Conservation (phyloP, 768 basidiomycete species). For the Sporobolomyces pararoseus region DNA sequence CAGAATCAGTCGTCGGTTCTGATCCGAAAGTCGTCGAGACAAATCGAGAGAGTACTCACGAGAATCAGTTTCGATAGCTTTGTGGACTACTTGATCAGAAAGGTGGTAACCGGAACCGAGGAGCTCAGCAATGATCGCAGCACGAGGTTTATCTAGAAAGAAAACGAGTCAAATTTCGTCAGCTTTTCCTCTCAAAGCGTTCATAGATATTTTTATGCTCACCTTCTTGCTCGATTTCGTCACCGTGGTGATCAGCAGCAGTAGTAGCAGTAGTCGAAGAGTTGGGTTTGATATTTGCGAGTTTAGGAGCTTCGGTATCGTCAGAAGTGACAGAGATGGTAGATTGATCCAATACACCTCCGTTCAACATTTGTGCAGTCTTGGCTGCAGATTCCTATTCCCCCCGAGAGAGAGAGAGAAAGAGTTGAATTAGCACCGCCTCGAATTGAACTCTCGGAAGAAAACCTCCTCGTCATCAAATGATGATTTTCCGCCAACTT, state of each 20-base stretch:
- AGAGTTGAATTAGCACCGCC: too few species aligned
- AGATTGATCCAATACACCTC: conserved; percentile 65
- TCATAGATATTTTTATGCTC: neutral
- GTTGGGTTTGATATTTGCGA: conserved; percentile 56
- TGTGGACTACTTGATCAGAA: conserved; percentile 69
- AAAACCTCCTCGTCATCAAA: too few species aligned
- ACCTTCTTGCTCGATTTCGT: conserved; percentile 44
- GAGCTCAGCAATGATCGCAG: conserved; percentile 81
- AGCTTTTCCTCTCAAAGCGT: too few species aligned
- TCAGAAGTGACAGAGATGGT: conserved; percentile 70
- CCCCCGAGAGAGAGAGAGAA: too few species aligned
- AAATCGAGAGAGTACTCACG: conserved; percentile 44
- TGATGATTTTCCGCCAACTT: too few species aligned
- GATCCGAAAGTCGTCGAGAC: neutral
- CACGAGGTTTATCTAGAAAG: conserved; percentile 69
- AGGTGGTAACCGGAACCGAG: conserved; percentile 83
- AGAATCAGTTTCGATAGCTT: conserved; percentile 52
- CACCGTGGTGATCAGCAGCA: conserved; percentile 23
- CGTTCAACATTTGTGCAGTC: conserved; percentile 73
- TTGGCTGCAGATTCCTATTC: conserved; percentile 64
- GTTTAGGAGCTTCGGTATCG: conserved; percentile 47
- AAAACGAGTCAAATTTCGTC: neutral
- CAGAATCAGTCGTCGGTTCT: neutral
- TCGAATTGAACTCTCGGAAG: too few species aligned
- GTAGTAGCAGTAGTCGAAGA: conserved; percentile 18